Conservation (phyloP, 164 flowering plant genomes). For the Dillenia suffruticosa region DNA sequence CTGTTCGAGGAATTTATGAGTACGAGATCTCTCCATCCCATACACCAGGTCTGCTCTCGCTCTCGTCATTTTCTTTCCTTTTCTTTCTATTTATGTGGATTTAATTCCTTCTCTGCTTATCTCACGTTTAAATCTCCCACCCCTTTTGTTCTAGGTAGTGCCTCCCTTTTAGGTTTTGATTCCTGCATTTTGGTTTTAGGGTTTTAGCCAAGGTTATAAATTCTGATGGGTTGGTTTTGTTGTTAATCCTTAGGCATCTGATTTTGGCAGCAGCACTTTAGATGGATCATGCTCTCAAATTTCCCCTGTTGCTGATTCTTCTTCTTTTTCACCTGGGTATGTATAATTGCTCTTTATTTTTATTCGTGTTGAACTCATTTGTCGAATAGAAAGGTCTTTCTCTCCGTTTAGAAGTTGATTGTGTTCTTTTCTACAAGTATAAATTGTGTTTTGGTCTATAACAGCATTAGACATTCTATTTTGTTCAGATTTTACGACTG, state of each 20-base stretch:
- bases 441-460: background rate
- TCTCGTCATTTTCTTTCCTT: constrained; percentile 10
- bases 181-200: background rate
- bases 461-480: background rate
- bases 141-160: constrained; percentile 1
- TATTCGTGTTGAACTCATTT: background rate
- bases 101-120: background rate
- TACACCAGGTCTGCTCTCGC: constrained; percentile 22
- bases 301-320: constrained; percentile 26
- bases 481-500: constrained; percentile 24
- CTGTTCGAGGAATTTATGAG: constrained; percentile 36
- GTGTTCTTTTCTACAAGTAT: background rate
- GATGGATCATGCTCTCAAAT: constrained; percentile 34
- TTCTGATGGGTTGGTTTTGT: background rate
- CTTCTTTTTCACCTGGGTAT: constrained; percentile 36
- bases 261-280: background rate
- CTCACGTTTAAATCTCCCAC: constrained; percentile 1
- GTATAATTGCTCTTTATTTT: constrained; percentile 5
- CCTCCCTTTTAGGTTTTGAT: background rate
- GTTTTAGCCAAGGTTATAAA: background rate
- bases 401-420: background rate
- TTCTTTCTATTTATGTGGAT: background rate
- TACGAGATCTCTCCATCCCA: constrained; percentile 46
- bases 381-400: background rate
- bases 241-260: background rate